Evolutionary conservation across 2,329 filamentous ascomycete genomes (phyloP), one percentile per base, ranked within the genome.

Genomic region (Botrytis elliptica): DNA sequence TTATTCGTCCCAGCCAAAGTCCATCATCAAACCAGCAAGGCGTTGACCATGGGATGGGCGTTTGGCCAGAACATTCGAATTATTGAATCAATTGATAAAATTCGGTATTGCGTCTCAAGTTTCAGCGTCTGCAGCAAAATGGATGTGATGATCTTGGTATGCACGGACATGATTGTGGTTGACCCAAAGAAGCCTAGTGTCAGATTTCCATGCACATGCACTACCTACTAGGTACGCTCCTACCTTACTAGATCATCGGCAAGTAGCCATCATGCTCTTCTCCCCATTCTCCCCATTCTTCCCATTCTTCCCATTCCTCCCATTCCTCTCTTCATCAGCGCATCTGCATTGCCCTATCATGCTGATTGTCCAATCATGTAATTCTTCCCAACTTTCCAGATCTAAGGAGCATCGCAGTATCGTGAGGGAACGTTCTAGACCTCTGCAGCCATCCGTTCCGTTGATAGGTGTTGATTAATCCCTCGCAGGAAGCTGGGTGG

Each of bases 11-110:
- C 25, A 52, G 25, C 25, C 2, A n/a, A 52, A n/a, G 12, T 14
- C 6, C 49, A n/a, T 16, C 2, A 52, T n/a, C 49, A 3, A 52
- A 52, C n/a, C 5, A 52, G 4, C 9, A 49, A 36, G 20, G n/a
- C 9, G 25, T 36, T 25, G 5, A 42, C 25, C 25, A 29, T 38
- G 20, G 40, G 49, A 29, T 38, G 20, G 40, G 49, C 49, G 49
- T 29, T 16, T 68, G 49, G 36, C 66, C 36, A 68, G 66, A 68
- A 68, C 49, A 42, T 22, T 68, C 36, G 49, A 68, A 52, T 67
- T 68, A 6, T 57, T 25, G 36, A 42, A 40, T 20, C 9, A 40
- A 22, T 36, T 33, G 5, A 44, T 5, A 29, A 38, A 20, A 9
- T 9, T 18, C 49, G 44, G 18, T 67, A 22, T 29, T 25, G 14